Base-by-base conservation (phyloP, 805 yeast genomes). In the Schizosaccharomyces osmophilus region DNA sequence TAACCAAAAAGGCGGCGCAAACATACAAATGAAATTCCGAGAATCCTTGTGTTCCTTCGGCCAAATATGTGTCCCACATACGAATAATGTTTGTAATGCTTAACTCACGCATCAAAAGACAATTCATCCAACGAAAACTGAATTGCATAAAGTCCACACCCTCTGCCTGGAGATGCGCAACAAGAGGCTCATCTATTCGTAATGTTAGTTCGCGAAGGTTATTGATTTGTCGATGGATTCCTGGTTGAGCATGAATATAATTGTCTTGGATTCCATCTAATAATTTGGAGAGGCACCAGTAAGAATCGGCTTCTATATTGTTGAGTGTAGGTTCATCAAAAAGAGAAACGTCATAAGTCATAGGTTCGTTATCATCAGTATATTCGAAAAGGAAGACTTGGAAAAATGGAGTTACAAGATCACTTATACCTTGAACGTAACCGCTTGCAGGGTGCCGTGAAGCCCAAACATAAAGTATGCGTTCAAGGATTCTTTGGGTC, bases 71-170 rank as follows among this genome's bases (percentile, higher is more conserved):
- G 69, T 93, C 98, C 97, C 98, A 93, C 95, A 93, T 90, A 62
- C 98, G 77, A 26, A 89, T 82, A 4, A 89, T 85, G 63, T 87
- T 79, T 39, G 75, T 74, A 68, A 93, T 81, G 54, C 83, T 81
- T 57, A 93, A 77, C 68, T 93, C 98, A 65, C 98, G 80, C 98
- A 93, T 93, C 60, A 93, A 74, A 68, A 93, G 74, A 74, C 98
- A 93, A 72, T 93, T 93, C 97, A 93, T 93, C 98, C 98, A 93
- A 66, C 98, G 77, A 74, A 93, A 93, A 24, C 96, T 81, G 71
- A 93, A 93, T 72, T 93, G 98, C 65, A 93, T 81, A 68, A 93
- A 93, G 71, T 93, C 95, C n/a, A 93, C 81, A 59, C 85, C 85
- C 69, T 93, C 96, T 0, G 71, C 68, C 63, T 82, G 82, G 65